Percentiles rank a stretch among this genome's conserved stretches.
phyloP scores from a whole-genome alignment of 2,329 filamentous ascomycete species.

The Cercospora canescens region DNA sequence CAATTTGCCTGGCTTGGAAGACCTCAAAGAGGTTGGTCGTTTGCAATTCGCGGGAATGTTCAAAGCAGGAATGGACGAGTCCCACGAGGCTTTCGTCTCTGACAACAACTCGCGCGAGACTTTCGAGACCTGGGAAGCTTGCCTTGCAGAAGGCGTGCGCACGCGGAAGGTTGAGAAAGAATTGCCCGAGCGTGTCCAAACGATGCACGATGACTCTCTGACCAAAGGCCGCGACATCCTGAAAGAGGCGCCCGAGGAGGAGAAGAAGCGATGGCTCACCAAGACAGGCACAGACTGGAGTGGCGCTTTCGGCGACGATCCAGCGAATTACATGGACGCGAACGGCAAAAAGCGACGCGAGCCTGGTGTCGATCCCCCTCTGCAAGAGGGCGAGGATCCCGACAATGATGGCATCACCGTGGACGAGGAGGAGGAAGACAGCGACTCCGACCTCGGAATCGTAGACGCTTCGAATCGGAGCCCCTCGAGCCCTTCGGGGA shows the following conservation, averaged over 20 bases:
- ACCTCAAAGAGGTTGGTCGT: conserved; percentile 77
- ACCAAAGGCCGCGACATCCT: conserved; percentile 79
- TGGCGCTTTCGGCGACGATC: conserved; percentile 80
- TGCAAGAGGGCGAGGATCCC: conserved; percentile 48
- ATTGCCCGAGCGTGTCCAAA: conserved; percentile 69
- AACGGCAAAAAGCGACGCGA: conserved; percentile 57
- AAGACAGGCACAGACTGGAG: conserved; percentile 84
- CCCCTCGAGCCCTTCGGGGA: conserved; percentile 26
- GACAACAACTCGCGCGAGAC: conserved; percentile 91
- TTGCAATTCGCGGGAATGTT: conserved; percentile 79
- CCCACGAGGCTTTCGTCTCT: conserved; percentile 78
- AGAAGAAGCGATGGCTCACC: conserved; percentile 75
- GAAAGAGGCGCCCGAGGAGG: conserved; percentile 67
- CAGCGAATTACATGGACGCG: conserved; percentile 58
- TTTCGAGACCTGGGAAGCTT: conserved; percentile 92
- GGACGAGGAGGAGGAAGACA: conserved; percentile 39
- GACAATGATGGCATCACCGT: conserved; percentile 47
- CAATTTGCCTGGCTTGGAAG: conserved; percentile 67
- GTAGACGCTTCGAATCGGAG: conserved; percentile 51
- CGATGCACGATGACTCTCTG: conserved; percentile 79
- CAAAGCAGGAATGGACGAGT: conserved; percentile 85
- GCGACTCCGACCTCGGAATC: conserved; percentile 55
- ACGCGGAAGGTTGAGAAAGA: conserved; percentile 68
- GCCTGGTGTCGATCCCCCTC: conserved; percentile 53
- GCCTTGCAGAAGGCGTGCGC: conserved; percentile 82